phyloP scores from a whole-genome alignment of 495 filamentous ascomycete species.

The Parachaetomium inaequale region DNA sequence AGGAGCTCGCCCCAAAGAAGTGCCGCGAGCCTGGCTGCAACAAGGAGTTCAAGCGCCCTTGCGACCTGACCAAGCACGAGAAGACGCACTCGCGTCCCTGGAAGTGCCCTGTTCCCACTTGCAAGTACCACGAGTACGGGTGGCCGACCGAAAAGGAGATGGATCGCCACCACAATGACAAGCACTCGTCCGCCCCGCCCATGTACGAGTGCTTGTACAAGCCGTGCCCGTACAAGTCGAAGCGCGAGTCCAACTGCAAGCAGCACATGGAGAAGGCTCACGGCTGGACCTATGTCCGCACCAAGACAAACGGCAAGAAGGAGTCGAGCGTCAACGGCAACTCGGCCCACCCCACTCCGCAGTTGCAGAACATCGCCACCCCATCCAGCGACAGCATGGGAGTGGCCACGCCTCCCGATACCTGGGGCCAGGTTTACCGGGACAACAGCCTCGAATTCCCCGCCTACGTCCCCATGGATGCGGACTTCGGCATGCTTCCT shows the following conservation, averaged over 20 bases:
- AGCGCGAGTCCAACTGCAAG: slow-evolving; percentile 96
- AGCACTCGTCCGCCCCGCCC: slow-evolving; percentile 73
- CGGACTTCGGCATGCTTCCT: slow-evolving; percentile 38
- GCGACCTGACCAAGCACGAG: slow-evolving; percentile 91
- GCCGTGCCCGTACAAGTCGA: slow-evolving; percentile 88
- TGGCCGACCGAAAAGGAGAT: slow-evolving; percentile 98
- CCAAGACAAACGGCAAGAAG: slow-evolving; percentile 77
- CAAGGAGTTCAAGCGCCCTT: slow-evolving; percentile 89
- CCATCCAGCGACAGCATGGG: slow-evolving; percentile 43
- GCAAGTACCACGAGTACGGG: slow-evolving; percentile 82
- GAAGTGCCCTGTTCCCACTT: slow-evolving; percentile 77
- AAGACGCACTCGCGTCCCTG: slow-evolving; percentile 95
- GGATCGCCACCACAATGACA: slow-evolving; percentile 92
- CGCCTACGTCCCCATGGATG: slow-evolving; percentile 36
- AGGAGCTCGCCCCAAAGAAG: slow-evolving; percentile 67
- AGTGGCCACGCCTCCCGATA: slow-evolving; percentile 44
- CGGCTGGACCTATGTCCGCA: slow-evolving; percentile 81
- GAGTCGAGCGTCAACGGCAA: slow-evolving; percentile 31
- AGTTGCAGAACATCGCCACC: slow-evolving; percentile 53
- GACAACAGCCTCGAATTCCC: slow-evolving; percentile 40
- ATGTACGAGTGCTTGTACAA: slow-evolving; percentile 79
- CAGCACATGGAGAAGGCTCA: slow-evolving; percentile 99
- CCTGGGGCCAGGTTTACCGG: slow-evolving; percentile 32
- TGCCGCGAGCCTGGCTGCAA: slow-evolving; percentile 67
- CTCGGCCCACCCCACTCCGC: slow-evolving; percentile 50